These are phyloP conservation scores for Phytophthora vignae DNA, from an alignment of 352 stramenopile species.

Conservation along the genomic window DNA sequence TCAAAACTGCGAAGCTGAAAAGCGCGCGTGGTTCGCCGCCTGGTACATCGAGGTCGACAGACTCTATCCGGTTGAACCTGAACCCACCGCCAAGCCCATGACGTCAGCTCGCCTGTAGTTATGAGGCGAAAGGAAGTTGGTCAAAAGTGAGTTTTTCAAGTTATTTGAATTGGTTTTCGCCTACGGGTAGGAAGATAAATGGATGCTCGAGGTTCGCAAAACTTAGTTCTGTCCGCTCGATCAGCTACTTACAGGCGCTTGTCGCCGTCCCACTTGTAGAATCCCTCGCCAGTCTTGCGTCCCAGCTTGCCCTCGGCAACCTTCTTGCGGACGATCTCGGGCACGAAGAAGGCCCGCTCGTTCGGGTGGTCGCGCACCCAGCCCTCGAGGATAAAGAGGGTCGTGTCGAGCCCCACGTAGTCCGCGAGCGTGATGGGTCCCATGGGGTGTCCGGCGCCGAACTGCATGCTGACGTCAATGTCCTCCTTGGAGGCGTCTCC, in stretches of 20 bases:
- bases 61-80: constrained; percentile 34
- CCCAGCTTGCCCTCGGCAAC: constrained; percentile 95
- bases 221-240: neutral
- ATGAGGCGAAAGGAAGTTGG: neutral
- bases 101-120: constrained; percentile 35
- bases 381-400: constrained; percentile 95
- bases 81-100: neutral
- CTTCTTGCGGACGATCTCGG: constrained; percentile 91
- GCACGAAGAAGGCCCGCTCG: constrained; percentile 96
- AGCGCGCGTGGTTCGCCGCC: constrained; percentile 65
- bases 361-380: constrained; percentile 97
- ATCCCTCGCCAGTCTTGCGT: constrained; percentile 96
- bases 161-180: constrained; percentile 5
- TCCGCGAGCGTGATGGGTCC: constrained; percentile 94
- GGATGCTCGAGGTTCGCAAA: constrained; percentile 4
- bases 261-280: constrained; percentile 94
- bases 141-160: constrained; percentile 11
- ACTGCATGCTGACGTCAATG: constrained; percentile 98
- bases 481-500: constrained; percentile 95
- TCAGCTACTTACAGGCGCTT: constrained; percentile 68
- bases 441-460: constrained; percentile 98
- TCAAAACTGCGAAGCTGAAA: constrained; percentile 66
- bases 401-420: constrained; percentile 98
- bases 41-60: constrained; percentile 66
- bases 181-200: constrained; percentile 6